phyloP scores from a whole-genome alignment of 345 rosid species.

The Cardamine chenopodiifolia region DNA sequence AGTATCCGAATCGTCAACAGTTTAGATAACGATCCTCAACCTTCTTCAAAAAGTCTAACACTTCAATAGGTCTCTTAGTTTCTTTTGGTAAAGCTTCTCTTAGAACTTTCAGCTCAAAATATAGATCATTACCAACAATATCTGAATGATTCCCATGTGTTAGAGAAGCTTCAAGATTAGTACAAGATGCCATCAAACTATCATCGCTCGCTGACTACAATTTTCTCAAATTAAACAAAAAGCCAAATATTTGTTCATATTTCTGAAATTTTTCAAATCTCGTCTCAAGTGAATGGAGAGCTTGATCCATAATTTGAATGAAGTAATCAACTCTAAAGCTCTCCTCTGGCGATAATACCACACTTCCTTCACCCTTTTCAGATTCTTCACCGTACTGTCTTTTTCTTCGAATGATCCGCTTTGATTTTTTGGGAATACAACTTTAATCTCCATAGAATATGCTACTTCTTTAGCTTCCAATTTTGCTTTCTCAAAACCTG shows the following conservation, averaged over 20 bases:
- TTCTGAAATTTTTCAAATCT: background rate
- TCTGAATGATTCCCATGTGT: background rate
- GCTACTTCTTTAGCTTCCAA: background rate
- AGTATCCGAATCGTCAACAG: too few relatives aligned
- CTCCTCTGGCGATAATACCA: background rate
- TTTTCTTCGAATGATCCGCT: background rate
- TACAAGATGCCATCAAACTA: background rate
- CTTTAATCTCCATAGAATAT: background rate
- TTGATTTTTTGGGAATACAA: background rate
- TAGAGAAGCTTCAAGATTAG: background rate
- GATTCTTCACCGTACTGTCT: background rate
- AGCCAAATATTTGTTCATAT: background rate
- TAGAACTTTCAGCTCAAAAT: background rate
- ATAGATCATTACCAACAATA: too few relatives aligned
- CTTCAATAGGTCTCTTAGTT: background rate
- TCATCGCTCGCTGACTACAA: background rate
- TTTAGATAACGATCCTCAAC: too few relatives aligned
- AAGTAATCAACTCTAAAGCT: background rate
- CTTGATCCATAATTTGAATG: background rate
- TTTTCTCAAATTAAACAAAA: background rate
- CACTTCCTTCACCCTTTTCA: background rate
- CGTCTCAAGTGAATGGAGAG: background rate
- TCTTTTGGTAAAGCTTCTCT: background rate
- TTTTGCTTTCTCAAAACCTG: background rate
- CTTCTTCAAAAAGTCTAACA: background rate